A percentile compares a stretch with the other conserved stretches of the same genome.
These are phyloP conservation scores for Paratinospora sagittata DNA, from an alignment of 164 flowering plant species.

Conservation along the genomic window DNA sequence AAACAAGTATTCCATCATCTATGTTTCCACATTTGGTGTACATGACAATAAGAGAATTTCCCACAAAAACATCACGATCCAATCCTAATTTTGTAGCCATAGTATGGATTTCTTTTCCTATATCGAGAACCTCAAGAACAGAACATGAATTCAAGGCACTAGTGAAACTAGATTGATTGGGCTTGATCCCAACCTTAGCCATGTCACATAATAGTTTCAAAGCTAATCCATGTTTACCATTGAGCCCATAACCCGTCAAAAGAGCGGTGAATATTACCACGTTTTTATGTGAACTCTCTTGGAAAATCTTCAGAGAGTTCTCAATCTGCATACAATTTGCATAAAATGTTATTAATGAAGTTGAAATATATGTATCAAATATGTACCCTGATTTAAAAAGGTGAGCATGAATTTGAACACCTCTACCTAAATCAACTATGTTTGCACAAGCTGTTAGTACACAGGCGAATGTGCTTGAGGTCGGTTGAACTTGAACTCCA, in stretches of 20 bases:
- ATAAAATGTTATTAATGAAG: constrained; percentile 61
- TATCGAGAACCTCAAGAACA: constrained; percentile 41
- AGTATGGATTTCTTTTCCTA: constrained; percentile 46
- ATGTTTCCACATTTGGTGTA: constrained; percentile 48
- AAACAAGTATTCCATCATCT: constrained; percentile 30
- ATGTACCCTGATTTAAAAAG: constrained; percentile 39
- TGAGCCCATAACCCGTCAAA: constrained; percentile 52
- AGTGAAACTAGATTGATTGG: constrained; percentile 62
- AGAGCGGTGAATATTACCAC: constrained; percentile 69
- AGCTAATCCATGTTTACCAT: constrained; percentile 39
- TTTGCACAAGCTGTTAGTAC: constrained; percentile 50
- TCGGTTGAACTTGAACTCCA: constrained; percentile 29
- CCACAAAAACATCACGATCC: constrained; percentile 41
- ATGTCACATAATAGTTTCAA: constrained; percentile 43
- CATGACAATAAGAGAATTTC: constrained; percentile 55
- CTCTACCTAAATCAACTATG: constrained; percentile 21
- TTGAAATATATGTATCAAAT: constrained; percentile 34
- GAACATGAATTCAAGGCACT: constrained; percentile 61
- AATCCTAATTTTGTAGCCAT: constrained; percentile 41
- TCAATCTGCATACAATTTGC: constrained; percentile 45
- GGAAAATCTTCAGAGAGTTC: constrained; percentile 31
- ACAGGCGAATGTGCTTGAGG: constrained; percentile 36
- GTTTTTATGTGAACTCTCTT: constrained; percentile 30
- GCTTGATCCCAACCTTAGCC: constrained; percentile 35
- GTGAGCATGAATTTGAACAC: constrained; percentile 45